Percentiles rank a stretch among this genome's conserved stretches.
Conservation (phyloP, 768 basidiomycete genomes). For the Mycena polygramma region DNA sequence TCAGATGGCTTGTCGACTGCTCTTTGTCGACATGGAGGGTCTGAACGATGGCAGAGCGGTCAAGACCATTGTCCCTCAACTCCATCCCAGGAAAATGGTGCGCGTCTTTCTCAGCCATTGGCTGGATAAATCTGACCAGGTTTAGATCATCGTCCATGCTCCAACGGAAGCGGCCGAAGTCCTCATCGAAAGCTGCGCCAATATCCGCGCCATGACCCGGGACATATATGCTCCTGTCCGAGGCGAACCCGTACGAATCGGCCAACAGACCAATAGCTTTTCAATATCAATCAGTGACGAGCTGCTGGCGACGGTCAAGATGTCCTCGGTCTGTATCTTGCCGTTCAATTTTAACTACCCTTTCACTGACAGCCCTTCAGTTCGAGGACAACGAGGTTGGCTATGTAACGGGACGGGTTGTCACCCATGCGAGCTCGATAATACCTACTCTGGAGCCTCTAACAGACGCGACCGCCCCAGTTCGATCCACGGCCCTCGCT, state of each 20-base stretch:
- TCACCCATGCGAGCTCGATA: conserved; percentile 86
- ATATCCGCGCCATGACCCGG: conserved; percentile 91
- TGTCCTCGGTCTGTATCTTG: conserved; percentile 81
- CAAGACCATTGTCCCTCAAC: conserved; percentile 95
- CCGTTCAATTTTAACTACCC: conserved; percentile 2
- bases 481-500: conserved; percentile 40
- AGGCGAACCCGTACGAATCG: conserved; percentile 89
- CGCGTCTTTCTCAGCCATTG: conserved; percentile 32
- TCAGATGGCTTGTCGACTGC: conserved; percentile 85
- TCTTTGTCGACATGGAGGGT: conserved; percentile 97
- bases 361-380: conserved; percentile 53
- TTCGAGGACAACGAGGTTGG: conserved; percentile 99
- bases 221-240: conserved; percentile 86
- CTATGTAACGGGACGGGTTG: conserved; percentile 90
- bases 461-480: conserved; percentile 49
- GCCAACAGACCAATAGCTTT: conserved; percentile 95
- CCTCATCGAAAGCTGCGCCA: conserved; percentile 84
- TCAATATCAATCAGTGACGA: conserved; percentile 95
- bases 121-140: conserved; percentile 5
- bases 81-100: conserved; percentile 97
- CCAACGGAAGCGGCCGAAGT: conserved; percentile 72
- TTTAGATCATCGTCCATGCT: conserved; percentile 91
- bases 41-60: conserved; percentile 96
- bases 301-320: conserved; percentile 80
- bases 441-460: conserved; percentile 88